Evolutionary conservation across 2,329 filamentous ascomycete genomes (phyloP), one percentile per base, ranked within the genome.

Genomic region (Tolypocladium sp.): DNA sequence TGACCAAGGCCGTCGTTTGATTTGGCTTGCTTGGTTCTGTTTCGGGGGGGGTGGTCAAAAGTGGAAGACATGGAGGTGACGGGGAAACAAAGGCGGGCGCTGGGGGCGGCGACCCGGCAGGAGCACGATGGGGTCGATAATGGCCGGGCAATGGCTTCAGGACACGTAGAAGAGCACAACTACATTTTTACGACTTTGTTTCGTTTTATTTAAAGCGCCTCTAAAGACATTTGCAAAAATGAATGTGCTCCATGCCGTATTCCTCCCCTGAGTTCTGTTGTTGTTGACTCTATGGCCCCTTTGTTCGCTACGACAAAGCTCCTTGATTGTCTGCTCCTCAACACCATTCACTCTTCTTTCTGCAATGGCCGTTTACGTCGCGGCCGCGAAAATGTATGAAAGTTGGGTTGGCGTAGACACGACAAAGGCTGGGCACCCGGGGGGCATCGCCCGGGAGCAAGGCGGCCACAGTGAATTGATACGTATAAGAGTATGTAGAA

Each of bases 1-100:
- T 70, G 61, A 66, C 17, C 22, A 56, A 56, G 54, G 17, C 49
- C 2, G 20, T 52, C 20, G 49, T 12, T 15, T 52, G 9, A 35
- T 3, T 22, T 1, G 4, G 7, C 4, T 27, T 2, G 3, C 22
- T 3, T 10, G 42, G 6, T 52, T 3, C 10, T 35, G 10, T 22
- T 13, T 51, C 13, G 2, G 17, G 17, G 2, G 40, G 17, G 46
- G 2, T 22, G 1, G 15, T n/a, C 25, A 6, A 17, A 30, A 33
- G n/a, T n/a, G n/a, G n/a, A n/a, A n/a, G n/a, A n/a, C n/a, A 5
- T 15, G 17, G 25, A 8, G 10, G 3, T 7, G 12, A 15, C 13
- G 22, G 13, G 44, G 44, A 22, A n/a, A 51, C 49, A 52, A 52
- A 52, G 49, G 20, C 49, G 4, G 27, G 27, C 15, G 27, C 25